A percentile compares a stretch with the other conserved stretches of the same genome.
phyloP scores from a whole-genome alignment of 495 filamentous ascomycete species.

The Podospora pseudocomata region DNA sequence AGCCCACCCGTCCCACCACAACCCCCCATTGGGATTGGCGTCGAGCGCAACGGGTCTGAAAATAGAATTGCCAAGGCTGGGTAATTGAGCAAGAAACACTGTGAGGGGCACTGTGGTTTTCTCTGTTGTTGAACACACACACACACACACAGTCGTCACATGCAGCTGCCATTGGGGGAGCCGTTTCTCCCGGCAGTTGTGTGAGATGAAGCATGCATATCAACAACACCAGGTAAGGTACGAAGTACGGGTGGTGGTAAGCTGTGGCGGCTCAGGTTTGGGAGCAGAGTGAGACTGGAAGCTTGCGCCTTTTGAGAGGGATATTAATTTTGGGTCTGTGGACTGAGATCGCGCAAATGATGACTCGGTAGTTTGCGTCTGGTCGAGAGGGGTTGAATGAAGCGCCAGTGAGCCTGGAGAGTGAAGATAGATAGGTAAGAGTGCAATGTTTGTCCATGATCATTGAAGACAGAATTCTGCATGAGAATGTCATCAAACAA shows the following conservation, averaged over 20 bases:
- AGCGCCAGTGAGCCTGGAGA: not conserved
- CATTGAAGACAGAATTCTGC: not conserved
- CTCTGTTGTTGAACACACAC: not conserved
- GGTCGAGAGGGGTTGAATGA: not conserved
- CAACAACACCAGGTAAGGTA: not conserved
- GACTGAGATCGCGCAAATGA: not conserved
- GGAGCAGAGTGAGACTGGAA: not conserved
- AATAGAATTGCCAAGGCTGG: not conserved
- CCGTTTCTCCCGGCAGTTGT: not conserved
- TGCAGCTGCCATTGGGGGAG: not conserved
- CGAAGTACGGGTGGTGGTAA: not conserved
- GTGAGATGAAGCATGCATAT: not conserved
- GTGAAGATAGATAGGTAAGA: no score
- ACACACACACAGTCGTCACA: not conserved
- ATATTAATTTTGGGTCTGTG: not conserved
- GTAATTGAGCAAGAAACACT: not conserved
- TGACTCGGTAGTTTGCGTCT: not conserved
- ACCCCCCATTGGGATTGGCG: not conserved
- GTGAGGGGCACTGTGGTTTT: not conserved
- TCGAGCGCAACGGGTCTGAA: not conserved
- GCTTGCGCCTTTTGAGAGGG: not conserved
- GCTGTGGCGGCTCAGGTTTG: not conserved
- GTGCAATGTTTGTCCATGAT: no score
- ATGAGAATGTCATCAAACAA: not conserved
- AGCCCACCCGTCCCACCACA: not conserved